A percentile compares a stretch with the other conserved stretches of the same genome.
Conservation (phyloP, 768 basidiomycete genomes). For the Collybia mongolica region DNA sequence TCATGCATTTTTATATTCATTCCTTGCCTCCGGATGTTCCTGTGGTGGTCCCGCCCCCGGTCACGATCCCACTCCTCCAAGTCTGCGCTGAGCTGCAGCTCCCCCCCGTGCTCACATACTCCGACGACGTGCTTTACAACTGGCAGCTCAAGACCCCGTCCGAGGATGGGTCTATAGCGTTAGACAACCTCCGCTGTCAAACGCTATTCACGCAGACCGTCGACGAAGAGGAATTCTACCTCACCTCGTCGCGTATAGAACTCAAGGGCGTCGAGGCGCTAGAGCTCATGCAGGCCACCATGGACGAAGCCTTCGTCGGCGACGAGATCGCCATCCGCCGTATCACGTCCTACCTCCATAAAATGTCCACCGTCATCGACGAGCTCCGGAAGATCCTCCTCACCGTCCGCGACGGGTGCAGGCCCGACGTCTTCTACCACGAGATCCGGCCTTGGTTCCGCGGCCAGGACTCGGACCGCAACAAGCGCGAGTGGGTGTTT, state of each 20-base stretch:
- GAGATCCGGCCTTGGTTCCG: conserved; percentile 80
- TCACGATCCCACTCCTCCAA: conserved; percentile 75
- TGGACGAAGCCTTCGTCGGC: conserved; percentile 87
- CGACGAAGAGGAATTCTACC: conserved; percentile 87
- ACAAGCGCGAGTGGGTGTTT: conserved; percentile 50
- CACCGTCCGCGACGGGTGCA: conserved; percentile 65
- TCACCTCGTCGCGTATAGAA: conserved; percentile 84
- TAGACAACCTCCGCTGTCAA: conserved; percentile 60
- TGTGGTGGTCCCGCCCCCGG: conserved; percentile 63
- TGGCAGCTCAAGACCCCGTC: conserved; percentile 47
- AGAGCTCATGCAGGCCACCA: conserved; percentile 77
- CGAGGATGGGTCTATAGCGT: conserved; percentile 37
- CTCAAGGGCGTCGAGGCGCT: conserved; percentile 82
- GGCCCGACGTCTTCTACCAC: conserved; percentile 72
- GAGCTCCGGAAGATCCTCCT: conserved; percentile 61
- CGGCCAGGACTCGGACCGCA: conserved; percentile 56
- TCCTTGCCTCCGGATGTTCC: conserved; percentile 47
- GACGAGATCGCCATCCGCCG: conserved; percentile 65
- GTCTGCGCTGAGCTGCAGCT: conserved; percentile 71
- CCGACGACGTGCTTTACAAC: conserved; percentile 91
- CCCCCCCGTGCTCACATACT: conserved; percentile 87
- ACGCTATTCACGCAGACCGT: conserved; percentile 75
- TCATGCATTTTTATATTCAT: conserved; percentile 80
- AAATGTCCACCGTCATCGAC: conserved; percentile 64
- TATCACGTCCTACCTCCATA: conserved; percentile 59